A percentile compares a stretch with the other conserved stretches of the same genome.
Conservation (phyloP, 2,329 filamentous ascomycete genomes). For the Colletotrichum musae region DNA sequence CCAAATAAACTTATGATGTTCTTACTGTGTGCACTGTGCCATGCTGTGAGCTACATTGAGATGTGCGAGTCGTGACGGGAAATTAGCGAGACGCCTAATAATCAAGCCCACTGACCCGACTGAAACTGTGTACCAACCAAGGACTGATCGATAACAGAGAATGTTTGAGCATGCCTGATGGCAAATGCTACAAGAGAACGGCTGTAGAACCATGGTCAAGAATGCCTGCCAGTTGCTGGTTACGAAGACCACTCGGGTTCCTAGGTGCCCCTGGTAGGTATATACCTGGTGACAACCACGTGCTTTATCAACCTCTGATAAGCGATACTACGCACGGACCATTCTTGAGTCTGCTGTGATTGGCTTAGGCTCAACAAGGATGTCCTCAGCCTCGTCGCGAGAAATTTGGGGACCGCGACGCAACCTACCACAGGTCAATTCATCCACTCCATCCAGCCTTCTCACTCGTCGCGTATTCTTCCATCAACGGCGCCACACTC, state of each 20-base stretch:
- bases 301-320: not conserved
- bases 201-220: too few relatives aligned
- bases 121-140: too few relatives aligned
- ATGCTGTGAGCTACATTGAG: not conserved
- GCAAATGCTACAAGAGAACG: too few relatives aligned
- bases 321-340: conserved; percentile 11
- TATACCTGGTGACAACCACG: not conserved
- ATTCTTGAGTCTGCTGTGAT: not conserved
- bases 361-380: conserved; percentile 23
- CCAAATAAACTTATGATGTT: conserved; percentile 7
- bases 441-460: conserved; percentile 23
- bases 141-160: too few relatives aligned
- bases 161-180: too few relatives aligned
- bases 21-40: not conserved
- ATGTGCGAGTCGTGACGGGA: not conserved
- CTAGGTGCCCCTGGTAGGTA: not conserved
- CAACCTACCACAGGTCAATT: conserved; percentile 15
- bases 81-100: too few relatives aligned
- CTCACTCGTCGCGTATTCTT: conserved; percentile 13
- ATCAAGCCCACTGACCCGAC: too few relatives aligned
- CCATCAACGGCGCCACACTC: not conserved
- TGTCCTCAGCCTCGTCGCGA: conserved; percentile 44
- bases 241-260: too few relatives aligned
- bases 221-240: too few relatives aligned
- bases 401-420: conserved; percentile 41